phyloP scores from a whole-genome alignment of 805 yeast species.

The Geotrichum ghanense region DNA sequence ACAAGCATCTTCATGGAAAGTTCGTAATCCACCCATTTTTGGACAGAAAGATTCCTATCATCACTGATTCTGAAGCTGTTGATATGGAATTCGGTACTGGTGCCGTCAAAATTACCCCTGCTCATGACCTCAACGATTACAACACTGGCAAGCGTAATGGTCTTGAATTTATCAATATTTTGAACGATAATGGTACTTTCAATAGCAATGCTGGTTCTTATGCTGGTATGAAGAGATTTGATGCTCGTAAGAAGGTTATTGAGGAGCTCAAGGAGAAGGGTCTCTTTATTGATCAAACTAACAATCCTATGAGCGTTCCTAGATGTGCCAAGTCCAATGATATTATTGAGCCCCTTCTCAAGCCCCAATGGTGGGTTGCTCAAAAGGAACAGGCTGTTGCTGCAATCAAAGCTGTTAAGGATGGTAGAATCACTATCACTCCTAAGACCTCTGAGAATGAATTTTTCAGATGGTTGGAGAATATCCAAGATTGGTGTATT shows the following conservation, averaged over 20 bases:
- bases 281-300: constrained; percentile 71
- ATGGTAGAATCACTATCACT: constrained; percentile 67
- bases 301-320: constrained; percentile 94
- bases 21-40: constrained; percentile 83
- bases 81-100: constrained; percentile 99
- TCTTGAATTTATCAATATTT: constrained; percentile 77
- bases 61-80: constrained; percentile 85
- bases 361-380: constrained; percentile 99
- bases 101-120: constrained; percentile 98
- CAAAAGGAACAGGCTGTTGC: constrained; percentile 81
- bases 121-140: constrained; percentile 96
- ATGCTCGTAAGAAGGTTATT: constrained; percentile 79
- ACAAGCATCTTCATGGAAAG: constrained; percentile 91
- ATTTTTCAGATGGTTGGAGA: constrained; percentile 89
- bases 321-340: constrained; percentile 94
- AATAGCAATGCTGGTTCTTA: constrained; percentile 85
- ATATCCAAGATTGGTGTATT: constrained; percentile 98
- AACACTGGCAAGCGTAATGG: constrained; percentile 89
- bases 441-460: constrained; percentile 90
- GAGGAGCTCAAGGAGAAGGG: constrained; percentile 66
- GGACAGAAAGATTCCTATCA: constrained; percentile 74
- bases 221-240: constrained; percentile 85
- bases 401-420: constrained; percentile 75
- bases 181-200: constrained; percentile 84
- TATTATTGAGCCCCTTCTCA: constrained; percentile 88